Evolutionary conservation across 306 rosid species (phyloP), one percentile per base, ranked within the genome.

Genomic region (Gleditsia sinensis): DNA sequence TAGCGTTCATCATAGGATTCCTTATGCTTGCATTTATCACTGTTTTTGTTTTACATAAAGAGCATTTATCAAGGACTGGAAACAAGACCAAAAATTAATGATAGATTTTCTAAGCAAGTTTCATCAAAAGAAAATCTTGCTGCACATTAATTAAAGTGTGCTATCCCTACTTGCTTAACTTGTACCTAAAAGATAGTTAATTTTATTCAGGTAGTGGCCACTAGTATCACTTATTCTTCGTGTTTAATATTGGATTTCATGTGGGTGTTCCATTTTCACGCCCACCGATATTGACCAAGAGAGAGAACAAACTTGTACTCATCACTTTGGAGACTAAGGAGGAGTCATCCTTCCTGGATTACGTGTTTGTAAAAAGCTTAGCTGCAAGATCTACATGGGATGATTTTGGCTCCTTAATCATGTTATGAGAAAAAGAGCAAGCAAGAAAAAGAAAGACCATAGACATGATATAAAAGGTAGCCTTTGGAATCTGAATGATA

Each of bases 321-420:
- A 89, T 91, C 81, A 80, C 83, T 64, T 71, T 36, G 86, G 78
- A 88, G 97, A 88, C 85, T 83, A 74, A 82, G 78, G 84, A 87
- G 83, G 84, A 87, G 83, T 85, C 86, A 80, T 77, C 78, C 78
- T 80, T 78, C 63, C 48, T 72, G 83, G 90, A 89, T 88, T 83
- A 68, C 79, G 79, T 89, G 96, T 93, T 84, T 0, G 83, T 82
- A 46, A 88, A 91, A 89, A 88, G 90, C 84, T 78, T 48, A 65
- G 83, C 87, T 83, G 73, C 82, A 77, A 84, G 33, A 90, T 90
- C 98, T 67, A 51, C 67, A 80, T 76, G 51, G 56, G 84, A 88
- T 88, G 76, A 81, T 85, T 85, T 81, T 84, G 88, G 89, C 75
- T 80, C 88, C 93, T 85, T 34, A 9, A 67, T 81, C 76, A 66